phyloP scores from a whole-genome alignment of 2,329 filamentous ascomycete genomes.

The Cladosporium sp. region DNA sequence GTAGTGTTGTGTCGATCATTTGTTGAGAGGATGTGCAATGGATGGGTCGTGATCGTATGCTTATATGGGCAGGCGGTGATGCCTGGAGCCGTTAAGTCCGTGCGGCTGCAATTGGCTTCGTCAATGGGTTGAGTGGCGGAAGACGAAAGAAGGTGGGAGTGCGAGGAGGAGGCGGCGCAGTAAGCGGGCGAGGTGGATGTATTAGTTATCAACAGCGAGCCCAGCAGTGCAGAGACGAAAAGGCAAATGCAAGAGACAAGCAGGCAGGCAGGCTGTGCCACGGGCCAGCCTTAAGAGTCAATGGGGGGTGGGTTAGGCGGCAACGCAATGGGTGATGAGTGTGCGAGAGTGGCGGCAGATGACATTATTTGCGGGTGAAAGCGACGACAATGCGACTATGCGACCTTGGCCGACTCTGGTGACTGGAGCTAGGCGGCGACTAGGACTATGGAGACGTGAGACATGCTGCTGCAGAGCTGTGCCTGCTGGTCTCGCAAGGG shows the following conservation, averaged over 20 bases:
- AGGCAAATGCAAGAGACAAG: slow-evolving; percentile 17
- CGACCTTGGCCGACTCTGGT: not conserved
- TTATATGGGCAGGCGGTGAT: slow-evolving; percentile 12
- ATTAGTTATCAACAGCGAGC: slow-evolving; percentile 10
- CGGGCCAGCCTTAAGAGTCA: slow-evolving; percentile 19
- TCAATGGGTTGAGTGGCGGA: slow-evolving; percentile 7
- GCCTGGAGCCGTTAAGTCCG: slow-evolving; percentile 16
- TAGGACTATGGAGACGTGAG: slow-evolving; percentile 17
- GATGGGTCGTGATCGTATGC: slow-evolving; percentile 4
- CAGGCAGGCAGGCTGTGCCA: slow-evolving; percentile 16
- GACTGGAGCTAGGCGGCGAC: slow-evolving; percentile 6
- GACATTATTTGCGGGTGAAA: slow-evolving; percentile 14
- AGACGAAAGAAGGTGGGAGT: slow-evolving; percentile 17
- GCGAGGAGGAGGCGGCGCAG: not conserved
- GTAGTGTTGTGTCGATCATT: slow-evolving; percentile 8
- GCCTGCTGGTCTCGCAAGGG: slow-evolving; percentile 19
- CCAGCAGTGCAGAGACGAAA: slow-evolving; percentile 5
- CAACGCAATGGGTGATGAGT: slow-evolving; percentile 10
- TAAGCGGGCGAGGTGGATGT: slow-evolving; percentile 2
- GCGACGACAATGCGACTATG: slow-evolving; percentile 17
- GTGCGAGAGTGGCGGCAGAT: slow-evolving; percentile 17
- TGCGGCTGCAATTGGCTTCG: not conserved
- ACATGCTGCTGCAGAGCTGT: slow-evolving; percentile 16
- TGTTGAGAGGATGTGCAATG: not conserved
- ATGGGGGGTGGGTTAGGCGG: slow-evolving; percentile 17